These are phyloP conservation scores for Somion occarium DNA, from an alignment of 1,284 basidiomycete genomes.

Conservation along the genomic window DNA sequence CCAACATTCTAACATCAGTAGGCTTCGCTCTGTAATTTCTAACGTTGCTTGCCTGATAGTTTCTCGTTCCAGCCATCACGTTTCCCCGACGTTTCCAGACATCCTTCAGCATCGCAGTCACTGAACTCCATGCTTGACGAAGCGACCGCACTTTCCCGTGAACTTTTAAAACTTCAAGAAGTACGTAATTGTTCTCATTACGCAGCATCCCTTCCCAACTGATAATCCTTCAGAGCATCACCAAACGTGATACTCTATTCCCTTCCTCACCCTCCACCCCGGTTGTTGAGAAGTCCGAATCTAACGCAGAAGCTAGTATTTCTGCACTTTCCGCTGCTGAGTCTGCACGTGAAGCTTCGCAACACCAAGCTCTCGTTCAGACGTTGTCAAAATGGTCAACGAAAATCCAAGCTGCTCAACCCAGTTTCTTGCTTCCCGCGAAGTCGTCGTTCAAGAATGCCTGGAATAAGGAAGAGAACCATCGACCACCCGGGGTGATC, in stretches of 20 bases:
- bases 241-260: constrained; percentile 2
- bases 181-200: constrained; percentile 26
- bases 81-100: constrained; percentile 3
- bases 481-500: constrained; percentile 46
- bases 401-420: constrained; percentile 88
- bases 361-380: constrained; percentile 66
- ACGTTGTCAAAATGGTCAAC: constrained; percentile 89
- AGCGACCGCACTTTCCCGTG: constrained; percentile 54
- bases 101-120: constrained; percentile 30
- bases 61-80: background rate
- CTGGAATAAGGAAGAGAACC: constrained; percentile 30
- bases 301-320: background rate
- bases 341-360: constrained; percentile 53
- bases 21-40: constrained; percentile 18
- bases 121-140: constrained; percentile 51
- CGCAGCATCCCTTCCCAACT: background rate
- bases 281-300: constrained; percentile 9
- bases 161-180: constrained; percentile 67
- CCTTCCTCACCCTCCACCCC: constrained; percentile 11
- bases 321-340: constrained; percentile 31
- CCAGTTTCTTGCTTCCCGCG: constrained; percentile 66
- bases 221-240: constrained; percentile 8
- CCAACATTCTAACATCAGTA: constrained; percentile 59
- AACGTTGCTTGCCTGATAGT: background rate
- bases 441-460: constrained; percentile 57